A percentile compares a stretch with the other conserved stretches of the same genome.
Conservation (phyloP, 108 stramenopile genomes). For the Chaetoceros tenuissimus region DNA sequence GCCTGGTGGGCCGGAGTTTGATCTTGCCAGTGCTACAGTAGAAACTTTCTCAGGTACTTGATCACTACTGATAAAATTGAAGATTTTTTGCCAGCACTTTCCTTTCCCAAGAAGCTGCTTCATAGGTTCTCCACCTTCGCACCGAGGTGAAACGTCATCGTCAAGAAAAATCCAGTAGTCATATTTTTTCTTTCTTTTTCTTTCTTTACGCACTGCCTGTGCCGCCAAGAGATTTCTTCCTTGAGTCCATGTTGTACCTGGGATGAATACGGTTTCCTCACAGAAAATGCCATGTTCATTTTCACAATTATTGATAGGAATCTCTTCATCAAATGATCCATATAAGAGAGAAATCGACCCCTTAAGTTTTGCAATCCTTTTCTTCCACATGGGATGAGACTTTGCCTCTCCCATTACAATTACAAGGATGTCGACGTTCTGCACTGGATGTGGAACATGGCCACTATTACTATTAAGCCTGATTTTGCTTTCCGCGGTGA, state of each 20-base stretch:
- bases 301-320: neutral
- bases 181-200: neutral
- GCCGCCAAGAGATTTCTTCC: neutral
- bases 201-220: neutral
- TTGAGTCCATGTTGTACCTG: neutral
- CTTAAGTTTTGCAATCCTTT: neutral
- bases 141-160: neutral
- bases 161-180: neutral
- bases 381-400: neutral
- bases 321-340: neutral
- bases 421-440: too few relatives aligned
- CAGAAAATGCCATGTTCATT: neutral
- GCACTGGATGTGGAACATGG: too few relatives aligned
- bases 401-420: neutral
- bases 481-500: too few relatives aligned
- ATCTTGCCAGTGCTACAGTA: neutral
- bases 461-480: too few relatives aligned
- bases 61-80: neutral
- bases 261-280: neutral
- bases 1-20: neutral
- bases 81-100: neutral
- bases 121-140: neutral
- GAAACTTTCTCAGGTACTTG: neutral
- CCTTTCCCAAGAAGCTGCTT: neutral
- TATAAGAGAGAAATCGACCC: neutral